phyloP scores from a whole-genome alignment of 2,329 filamentous ascomycete species.

The Cladosporium sp. region DNA sequence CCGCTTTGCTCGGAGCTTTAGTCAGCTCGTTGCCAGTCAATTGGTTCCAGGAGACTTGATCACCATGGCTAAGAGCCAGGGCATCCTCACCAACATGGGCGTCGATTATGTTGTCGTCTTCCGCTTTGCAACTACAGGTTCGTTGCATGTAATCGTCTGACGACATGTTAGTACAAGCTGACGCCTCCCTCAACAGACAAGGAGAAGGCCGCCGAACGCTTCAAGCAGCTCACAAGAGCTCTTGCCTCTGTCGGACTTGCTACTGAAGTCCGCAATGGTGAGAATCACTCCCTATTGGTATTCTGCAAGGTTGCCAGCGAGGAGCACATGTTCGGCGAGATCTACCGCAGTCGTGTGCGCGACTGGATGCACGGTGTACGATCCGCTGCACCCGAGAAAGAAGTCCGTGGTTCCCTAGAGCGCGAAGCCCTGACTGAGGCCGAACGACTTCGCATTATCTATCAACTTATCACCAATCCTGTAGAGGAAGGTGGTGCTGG shows the following conservation, averaged over 20 bases:
- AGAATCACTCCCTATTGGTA: conserved; percentile 69
- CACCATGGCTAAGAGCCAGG: conserved; percentile 32
- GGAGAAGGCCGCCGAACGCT: conserved; percentile 66
- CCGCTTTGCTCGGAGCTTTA: conserved; percentile 20
- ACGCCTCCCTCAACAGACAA: conserved; percentile 49
- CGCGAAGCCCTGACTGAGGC: conserved; percentile 78
- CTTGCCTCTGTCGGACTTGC: conserved; percentile 76
- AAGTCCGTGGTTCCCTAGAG: conserved; percentile 64
- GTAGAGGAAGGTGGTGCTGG: conserved; percentile 46
- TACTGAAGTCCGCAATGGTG: conserved; percentile 80
- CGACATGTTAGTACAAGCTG: background rate
- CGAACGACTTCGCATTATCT: conserved; percentile 81
- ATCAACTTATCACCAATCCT: conserved; percentile 62
- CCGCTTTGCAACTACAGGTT: conserved; percentile 65
- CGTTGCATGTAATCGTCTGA: conserved; percentile 17
- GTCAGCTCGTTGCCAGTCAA: conserved; percentile 28
- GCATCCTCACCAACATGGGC: conserved; percentile 53
- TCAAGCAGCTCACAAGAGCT: conserved; percentile 70
- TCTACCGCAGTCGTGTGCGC: conserved; percentile 76
- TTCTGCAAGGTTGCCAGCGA: conserved; percentile 78
- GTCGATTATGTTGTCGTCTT: conserved; percentile 89
- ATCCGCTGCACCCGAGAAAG: conserved; percentile 67
- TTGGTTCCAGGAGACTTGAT: conserved; percentile 22
- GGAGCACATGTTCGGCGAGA: conserved; percentile 69
- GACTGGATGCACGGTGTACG: conserved; percentile 93